phyloP scores from a whole-genome alignment of 352 stramenopile species.

The Elongisporangium undulatum region DNA sequence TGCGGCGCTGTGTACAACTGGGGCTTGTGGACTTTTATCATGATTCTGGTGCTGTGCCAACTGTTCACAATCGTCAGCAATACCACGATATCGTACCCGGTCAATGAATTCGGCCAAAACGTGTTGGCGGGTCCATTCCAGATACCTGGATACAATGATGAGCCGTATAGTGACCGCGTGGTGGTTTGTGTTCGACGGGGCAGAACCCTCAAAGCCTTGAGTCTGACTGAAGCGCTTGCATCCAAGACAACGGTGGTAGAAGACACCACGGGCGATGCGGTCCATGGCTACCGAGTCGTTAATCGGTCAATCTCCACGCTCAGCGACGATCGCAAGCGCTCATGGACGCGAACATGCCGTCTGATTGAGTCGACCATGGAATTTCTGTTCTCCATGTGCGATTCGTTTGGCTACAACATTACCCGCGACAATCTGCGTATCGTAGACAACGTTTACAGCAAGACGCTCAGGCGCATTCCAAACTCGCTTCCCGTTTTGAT shows the following conservation, averaged over 20 bases:
- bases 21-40: conserved; percentile 23
- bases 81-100: conserved; percentile 1
- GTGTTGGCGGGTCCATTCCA: conserved; percentile 3
- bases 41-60: conserved; percentile 18
- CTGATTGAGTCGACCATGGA: conserved; percentile 19
- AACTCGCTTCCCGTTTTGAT: conserved; percentile 3
- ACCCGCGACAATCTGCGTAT: conserved; percentile 17
- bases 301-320: background rate
- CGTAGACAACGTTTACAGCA: conserved; percentile 4
- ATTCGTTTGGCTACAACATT: conserved; percentile 22
- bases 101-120: conserved; percentile 1
- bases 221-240: conserved; percentile 26
- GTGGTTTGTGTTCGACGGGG: conserved; percentile 40
- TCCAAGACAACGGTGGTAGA: background rate
- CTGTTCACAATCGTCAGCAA: conserved; percentile 27
- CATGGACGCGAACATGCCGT: conserved; percentile 11
- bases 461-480: background rate
- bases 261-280: background rate
- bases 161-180: conserved; percentile 37
- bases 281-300: conserved; percentile 20
- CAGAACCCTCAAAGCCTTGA: conserved; percentile 24
- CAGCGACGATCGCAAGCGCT: background rate
- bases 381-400: conserved; percentile 22
- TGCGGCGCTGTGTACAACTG: conserved; percentile 18
- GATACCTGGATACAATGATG: conserved; percentile 38